Conservation (phyloP, 108 stramenopile species). For the Nitzschia sp. region DNA sequence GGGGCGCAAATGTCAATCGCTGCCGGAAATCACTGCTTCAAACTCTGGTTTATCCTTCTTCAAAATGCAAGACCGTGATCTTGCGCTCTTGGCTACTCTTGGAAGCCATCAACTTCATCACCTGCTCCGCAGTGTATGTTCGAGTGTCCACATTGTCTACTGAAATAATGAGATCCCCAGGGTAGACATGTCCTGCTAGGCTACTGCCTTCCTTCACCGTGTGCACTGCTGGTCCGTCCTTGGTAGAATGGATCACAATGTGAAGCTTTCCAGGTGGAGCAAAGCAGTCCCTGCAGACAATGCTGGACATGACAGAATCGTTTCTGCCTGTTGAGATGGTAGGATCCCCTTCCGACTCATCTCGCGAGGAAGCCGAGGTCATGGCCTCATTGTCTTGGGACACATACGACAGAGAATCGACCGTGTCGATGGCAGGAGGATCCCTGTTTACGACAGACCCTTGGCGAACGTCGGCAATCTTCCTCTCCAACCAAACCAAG, state of each 20-base stretch:
- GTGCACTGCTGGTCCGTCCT: slow-evolving; percentile 80
- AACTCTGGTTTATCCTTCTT: slow-evolving; percentile 16
- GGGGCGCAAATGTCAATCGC: neutral
- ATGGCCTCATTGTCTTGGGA: slow-evolving; percentile 47
- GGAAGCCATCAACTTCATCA: slow-evolving; percentile 69
- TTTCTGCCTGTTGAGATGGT: slow-evolving; percentile 24
- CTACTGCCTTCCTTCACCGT: slow-evolving; percentile 61
- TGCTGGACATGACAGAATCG: slow-evolving; percentile 43
- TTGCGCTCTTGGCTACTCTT: slow-evolving; percentile 56
- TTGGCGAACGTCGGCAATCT: slow-evolving; percentile 58
- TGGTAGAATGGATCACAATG: slow-evolving; percentile 77
- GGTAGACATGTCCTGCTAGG: slow-evolving; percentile 71
- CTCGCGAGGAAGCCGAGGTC: slow-evolving; percentile 12
- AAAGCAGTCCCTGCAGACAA: slow-evolving; percentile 69
- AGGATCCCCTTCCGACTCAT: slow-evolving; percentile 32
- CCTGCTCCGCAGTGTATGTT: slow-evolving; percentile 64
- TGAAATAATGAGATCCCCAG: slow-evolving; percentile 77
- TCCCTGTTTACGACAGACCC: neutral
- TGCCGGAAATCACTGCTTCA: neutral
- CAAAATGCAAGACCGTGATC: slow-evolving; percentile 70
- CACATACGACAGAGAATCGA: slow-evolving; percentile 65
- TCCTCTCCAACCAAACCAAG: slow-evolving; percentile 77
- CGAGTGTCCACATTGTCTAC: slow-evolving; percentile 78
- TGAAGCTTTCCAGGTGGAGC: slow-evolving; percentile 75
- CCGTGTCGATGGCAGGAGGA: slow-evolving; percentile 9